Evolutionary conservation across 305 asterid species (phyloP), one percentile per base, ranked within the genome.

Genomic region (Fraxinus sp.): DNA sequence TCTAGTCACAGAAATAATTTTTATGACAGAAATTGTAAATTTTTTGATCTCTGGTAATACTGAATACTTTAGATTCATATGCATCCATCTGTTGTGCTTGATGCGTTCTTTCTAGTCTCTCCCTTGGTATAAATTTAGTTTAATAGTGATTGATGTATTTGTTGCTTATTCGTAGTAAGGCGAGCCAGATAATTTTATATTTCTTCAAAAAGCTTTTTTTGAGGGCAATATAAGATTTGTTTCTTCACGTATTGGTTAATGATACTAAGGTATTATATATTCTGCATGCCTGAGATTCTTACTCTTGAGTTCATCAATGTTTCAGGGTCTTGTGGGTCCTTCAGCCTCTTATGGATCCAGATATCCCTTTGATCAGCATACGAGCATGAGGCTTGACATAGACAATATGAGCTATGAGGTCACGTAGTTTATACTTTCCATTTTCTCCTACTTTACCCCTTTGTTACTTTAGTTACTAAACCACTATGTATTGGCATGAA

Each of bases 361-460:
- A 88, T 79, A 87, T 81, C 80, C 78, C 49, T 77, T 87, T 59
- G 97, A 93, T 88, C 97, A 91, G 78, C 95, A 94, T 82, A 90
- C 93, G 84, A 93, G 90, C 82, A 88, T 94, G 98, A 90, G 94
- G 83, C 95, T 94, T 39, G 98, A 93, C 87, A 87, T 92, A 10
- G 98, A 94, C 85, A 86, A 88, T 73, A 92, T 94, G 98, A 89
- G 93, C 90, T 94, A 94, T 70, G 98, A 94, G 98, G 97, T 94
- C 77, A 75, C 80, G 39, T 35, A 39, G 35, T 78, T 41, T 16
- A 49, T 49, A 39, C 35, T 78, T 52, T 49, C 37, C 71, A 59
- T 66, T 46, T 24, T 18, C 62, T 14, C 62, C 83, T 82, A 37
- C 33, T 20, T 74, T 8, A 22, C 33, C 13, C 39, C 46, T 26